Conservation (phyloP, 495 filamentous ascomycete species). For the Recurvomyces mirabilis region DNA sequence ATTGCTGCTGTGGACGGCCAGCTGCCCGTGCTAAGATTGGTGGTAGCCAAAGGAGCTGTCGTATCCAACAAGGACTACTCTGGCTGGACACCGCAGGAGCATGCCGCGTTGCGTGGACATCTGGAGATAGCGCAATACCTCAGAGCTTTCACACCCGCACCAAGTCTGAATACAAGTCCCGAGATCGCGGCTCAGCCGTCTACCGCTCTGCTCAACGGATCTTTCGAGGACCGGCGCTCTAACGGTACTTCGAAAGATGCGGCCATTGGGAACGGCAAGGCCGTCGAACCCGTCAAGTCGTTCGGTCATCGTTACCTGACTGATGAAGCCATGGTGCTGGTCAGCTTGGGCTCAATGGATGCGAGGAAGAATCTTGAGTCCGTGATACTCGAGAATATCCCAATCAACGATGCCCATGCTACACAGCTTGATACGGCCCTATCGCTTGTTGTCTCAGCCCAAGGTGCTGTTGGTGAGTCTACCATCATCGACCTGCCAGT, state of each 20-base stretch:
- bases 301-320: conserved; percentile 94
- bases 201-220: conserved; percentile 16
- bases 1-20: conserved; percentile 83
- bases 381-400: conserved; percentile 81
- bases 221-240: conserved; percentile 44
- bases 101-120: conserved; percentile 81
- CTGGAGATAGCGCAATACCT: conserved; percentile 62
- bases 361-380: conserved; percentile 62
- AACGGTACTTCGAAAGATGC: conserved; percentile 33
- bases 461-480: conserved; percentile 72
- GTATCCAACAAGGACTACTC: conserved; percentile 65
- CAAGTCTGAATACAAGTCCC: conserved; percentile 36
- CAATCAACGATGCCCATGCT: conserved; percentile 72
- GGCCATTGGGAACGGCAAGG: conserved; percentile 29
- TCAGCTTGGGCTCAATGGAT: conserved; percentile 90
- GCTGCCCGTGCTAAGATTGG: conserved; percentile 51
- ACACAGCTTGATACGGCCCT: conserved; percentile 90
- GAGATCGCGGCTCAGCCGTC: conserved; percentile 11
- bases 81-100: conserved; percentile 91
- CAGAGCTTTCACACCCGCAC: conserved; percentile 39
- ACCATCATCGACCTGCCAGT: conserved; percentile 85
- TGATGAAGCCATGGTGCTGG: conserved; percentile 75
- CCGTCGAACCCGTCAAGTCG: conserved; percentile 70
- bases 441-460: conserved; percentile 84
- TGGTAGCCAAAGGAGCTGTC: conserved; percentile 67